phyloP scores from a whole-genome alignment of 495 filamentous ascomycete genomes.

The Tuber indicum region DNA sequence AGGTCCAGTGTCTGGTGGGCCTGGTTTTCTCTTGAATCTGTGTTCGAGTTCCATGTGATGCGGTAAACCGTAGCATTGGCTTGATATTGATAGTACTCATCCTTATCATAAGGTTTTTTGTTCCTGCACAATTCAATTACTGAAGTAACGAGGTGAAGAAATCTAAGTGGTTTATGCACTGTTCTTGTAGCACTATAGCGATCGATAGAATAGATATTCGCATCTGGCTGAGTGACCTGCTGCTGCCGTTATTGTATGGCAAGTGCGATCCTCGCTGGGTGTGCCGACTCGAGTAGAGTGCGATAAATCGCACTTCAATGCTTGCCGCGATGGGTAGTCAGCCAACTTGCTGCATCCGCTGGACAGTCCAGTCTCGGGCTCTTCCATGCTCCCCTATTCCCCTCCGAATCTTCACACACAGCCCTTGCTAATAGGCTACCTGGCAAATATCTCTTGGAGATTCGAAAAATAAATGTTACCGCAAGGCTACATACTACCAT shows the following conservation, averaged over 20 bases:
- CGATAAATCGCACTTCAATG: neutral
- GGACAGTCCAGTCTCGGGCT: neutral
- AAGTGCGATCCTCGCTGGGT: neutral
- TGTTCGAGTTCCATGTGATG: neutral
- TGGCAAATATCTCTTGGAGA: neutral
- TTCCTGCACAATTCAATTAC: neutral
- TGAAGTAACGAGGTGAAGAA: neutral
- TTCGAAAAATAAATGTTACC: slow-evolving; percentile 6
- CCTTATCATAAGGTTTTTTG: neutral
- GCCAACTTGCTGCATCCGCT: neutral
- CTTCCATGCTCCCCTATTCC: neutral
- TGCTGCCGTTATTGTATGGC: neutral
- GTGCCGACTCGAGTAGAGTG: neutral
- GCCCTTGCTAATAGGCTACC: neutral
- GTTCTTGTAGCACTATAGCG: neutral
- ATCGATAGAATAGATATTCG: neutral
- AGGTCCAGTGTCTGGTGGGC: neutral
- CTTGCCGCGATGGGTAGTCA: neutral
- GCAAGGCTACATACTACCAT: neutral
- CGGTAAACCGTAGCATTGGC: neutral
- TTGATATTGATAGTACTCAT: neutral
- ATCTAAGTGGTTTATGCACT: neutral
- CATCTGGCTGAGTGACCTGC: neutral
- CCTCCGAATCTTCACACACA: neutral
- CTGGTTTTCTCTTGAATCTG: neutral